phyloP scores from a whole-genome alignment of 2,329 filamentous ascomycete species.

The Neofusicoccum cordaticola region DNA sequence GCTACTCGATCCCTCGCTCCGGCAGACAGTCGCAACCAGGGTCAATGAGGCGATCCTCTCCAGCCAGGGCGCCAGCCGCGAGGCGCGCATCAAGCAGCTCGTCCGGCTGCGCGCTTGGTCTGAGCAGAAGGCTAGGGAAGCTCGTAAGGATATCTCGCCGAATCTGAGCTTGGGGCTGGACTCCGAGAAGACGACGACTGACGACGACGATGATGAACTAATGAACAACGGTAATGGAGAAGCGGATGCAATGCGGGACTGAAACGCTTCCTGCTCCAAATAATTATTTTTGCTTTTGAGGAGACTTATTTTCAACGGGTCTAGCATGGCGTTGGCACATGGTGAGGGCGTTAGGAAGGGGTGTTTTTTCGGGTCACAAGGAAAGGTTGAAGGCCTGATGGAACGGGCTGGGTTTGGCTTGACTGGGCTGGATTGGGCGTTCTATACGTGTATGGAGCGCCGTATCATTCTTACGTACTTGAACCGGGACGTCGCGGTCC shows the following conservation, averaged over 20 bases:
- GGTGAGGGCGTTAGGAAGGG: not conserved
- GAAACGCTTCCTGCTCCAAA: not conserved
- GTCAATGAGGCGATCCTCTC: constrained; percentile 88
- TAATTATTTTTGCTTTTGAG: not conserved
- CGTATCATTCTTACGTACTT: not conserved
- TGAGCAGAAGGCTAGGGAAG: constrained; percentile 59
- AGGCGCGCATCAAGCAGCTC: constrained; percentile 78
- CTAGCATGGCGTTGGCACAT: constrained; percentile 6
- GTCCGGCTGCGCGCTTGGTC: constrained; percentile 83
- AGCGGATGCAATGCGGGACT: constrained; percentile 31
- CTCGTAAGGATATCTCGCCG: constrained; percentile 41
- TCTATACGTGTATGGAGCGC: not conserved
- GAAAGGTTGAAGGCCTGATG: not conserved
- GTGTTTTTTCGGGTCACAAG: not conserved
- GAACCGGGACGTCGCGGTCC: not conserved
- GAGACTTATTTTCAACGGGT: not conserved
- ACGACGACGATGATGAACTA: constrained; percentile 22
- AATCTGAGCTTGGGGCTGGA: constrained; percentile 44
- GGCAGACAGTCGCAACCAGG: constrained; percentile 76
- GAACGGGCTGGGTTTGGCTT: not conserved
- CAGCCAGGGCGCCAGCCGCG: constrained; percentile 67
- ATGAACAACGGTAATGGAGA: constrained; percentile 34
- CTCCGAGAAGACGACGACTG: constrained; percentile 21
- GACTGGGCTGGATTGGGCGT: not conserved
- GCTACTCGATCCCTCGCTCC: constrained; percentile 74